Percentiles rank a stretch among this genome's conserved stretches.
These are phyloP conservation scores for Candida palmyrensis DNA, from an alignment of 805 yeast genomes.

Conservation along the genomic window DNA sequence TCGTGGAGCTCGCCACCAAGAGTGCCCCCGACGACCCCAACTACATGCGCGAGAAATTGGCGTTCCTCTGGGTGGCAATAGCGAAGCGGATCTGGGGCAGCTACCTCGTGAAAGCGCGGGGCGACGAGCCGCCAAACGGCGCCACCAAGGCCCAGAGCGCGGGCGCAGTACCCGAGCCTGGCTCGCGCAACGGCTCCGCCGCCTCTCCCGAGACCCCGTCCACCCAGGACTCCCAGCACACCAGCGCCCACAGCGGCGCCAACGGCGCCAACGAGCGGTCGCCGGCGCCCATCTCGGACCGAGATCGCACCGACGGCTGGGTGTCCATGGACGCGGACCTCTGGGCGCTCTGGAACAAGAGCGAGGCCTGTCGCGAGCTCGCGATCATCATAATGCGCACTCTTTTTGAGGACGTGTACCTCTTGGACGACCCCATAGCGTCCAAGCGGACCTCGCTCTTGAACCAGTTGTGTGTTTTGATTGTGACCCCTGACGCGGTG, in stretches of 20 bases:
- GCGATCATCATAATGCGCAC: conserved; percentile 76
- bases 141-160: conserved; percentile 7
- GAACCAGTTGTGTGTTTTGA: conserved; percentile 78
- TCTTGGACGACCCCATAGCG: conserved; percentile 89
- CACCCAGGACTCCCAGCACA: too few relatives aligned
- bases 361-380: conserved; percentile 64
- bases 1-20: conserved; percentile 67
- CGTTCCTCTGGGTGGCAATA: conserved; percentile 84
- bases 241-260: background rate
- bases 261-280: background rate
- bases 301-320: conserved; percentile 69
- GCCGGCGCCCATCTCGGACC: conserved; percentile 35
- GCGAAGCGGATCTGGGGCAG: conserved; percentile 92
- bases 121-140: conserved; percentile 7
- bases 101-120: conserved; percentile 38
- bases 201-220: conserved; percentile 1
- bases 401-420: conserved; percentile 86
- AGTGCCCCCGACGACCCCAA: conserved; percentile 72
- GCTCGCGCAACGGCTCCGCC: conserved; percentile 5
- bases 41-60: conserved; percentile 83
- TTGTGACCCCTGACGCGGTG: conserved; percentile 66
- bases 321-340: conserved; percentile 77
- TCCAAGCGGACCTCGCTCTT: conserved; percentile 71
- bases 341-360: conserved; percentile 66
- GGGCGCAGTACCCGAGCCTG: background rate